Evolutionary conservation across 2,329 filamentous ascomycete species (phyloP), one percentile per base, ranked within the genome.

Genomic region (Onygenales sp.): DNA sequence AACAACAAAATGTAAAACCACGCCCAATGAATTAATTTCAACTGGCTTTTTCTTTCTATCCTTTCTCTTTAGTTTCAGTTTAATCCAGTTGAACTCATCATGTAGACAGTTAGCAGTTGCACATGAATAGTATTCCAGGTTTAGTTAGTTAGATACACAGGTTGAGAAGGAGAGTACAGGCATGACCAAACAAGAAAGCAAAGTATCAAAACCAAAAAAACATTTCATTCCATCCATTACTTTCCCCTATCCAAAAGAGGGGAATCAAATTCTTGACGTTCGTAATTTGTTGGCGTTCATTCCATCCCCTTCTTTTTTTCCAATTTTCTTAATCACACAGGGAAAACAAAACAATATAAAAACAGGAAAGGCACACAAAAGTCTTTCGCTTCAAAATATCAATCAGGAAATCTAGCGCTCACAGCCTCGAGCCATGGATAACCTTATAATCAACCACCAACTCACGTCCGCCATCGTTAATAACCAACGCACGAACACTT

Each of bases 391-490:
- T 40, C 11, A 40, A 11, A 40, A 40, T 40, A 3, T 14, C 37
- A 11, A 40, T 40, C 14, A 40, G 3, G 37, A 1, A 40, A 40
- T 11, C 37, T 11, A 48, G 14, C 45, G 47, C 11, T 49, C 21
- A 85, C 74, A 85, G 73, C 65, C 81, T 77, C 60, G 80, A 83
- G 62, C 81, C 82, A 78, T 98, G 93, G 70, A 97, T 87, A 70
- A 95, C 87, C 87, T 96, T 97, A 84, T 94, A 93, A 83, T 98
- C 93, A 64, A 98, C 93, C 65, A 87, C 91, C 68, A 98, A 84
- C 84, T 98, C 93, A 67, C 86, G 84, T 65, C 90, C 91, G 66
- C 86, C 81, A 74, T 98, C 93, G 74, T 84, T 89, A 76, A 98
- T 91, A 74, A 98, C 93, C 58, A 97, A 85, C 67, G 95, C 90